Base-by-base conservation (phyloP, 257 asterid genomes). In the Anisodus tanguticus region DNA sequence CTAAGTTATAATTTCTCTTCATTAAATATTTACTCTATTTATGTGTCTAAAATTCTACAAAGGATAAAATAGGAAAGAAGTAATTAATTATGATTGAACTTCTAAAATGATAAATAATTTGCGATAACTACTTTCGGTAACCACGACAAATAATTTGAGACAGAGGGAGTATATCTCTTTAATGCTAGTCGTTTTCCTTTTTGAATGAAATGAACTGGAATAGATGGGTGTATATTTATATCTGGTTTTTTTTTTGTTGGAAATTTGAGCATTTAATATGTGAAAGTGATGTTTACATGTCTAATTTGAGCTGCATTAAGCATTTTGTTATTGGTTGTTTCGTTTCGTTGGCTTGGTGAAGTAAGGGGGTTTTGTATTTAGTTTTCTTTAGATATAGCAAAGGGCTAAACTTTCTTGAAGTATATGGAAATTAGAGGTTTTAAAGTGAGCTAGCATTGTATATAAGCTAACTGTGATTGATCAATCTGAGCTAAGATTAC, bases 401-500 rank as follows among this genome's bases (percentile, higher is more conserved):
- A 51, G 55, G 4, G 62, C 15, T 5, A 57, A 57, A 57, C n/a
- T 5, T 57, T 57, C 22, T 13, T 57, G 19, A 57, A 16, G 62
- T 57, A 57, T 57, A 31, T 31, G 35, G 35, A 19, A 6, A 16
- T 3, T 57, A 57, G 19, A 15, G 62, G 62, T 55, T 12, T 55
- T 12, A 55, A 55, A 15, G n/a, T 55, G 62, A 15, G 7, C 7
- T 55, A 55, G 62, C 62, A 55, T 13, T 55, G 62, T 57, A 57
- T 15, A 57, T 57, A 2, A 57, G 62, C 15, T 10, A 53, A 49
- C 54, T 51, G 9, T 41, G 45, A 4, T 41, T 41, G 6, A 9
- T 45, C 79, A 45, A n/a, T 71, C 9, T 71, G 57, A 71, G 39
- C 37, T 17, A 71, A n/a, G 58, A 45, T 71, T 43, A 71, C 79